Conservation (phyloP, 164 flowering plant species). For the Macadamia integrifolia region DNA sequence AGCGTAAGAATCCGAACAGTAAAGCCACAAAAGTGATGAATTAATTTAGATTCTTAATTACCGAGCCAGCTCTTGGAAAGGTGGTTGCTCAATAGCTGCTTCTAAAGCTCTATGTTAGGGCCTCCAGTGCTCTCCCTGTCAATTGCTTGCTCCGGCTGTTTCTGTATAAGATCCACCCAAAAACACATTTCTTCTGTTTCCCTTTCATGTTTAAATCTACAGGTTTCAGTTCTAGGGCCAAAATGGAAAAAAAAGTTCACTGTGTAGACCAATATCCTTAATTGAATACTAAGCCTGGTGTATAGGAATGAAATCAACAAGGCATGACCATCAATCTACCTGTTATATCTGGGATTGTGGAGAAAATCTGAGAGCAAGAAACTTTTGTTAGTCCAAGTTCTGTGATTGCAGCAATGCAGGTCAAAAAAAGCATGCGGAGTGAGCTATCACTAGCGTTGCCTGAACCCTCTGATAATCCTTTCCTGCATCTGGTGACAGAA, state of each 20-base stretch:
- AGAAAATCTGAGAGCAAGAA: not conserved
- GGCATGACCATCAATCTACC: too few species aligned
- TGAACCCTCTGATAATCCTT: slow-evolving; percentile 18
- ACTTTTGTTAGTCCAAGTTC: slow-evolving; percentile 92
- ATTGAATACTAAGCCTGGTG: too few species aligned
- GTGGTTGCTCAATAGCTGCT: too few species aligned
- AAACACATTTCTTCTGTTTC: slow-evolving; percentile 70
- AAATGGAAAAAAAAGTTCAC: slow-evolving; percentile 64
- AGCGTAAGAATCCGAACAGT: not conserved
- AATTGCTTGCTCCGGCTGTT: slow-evolving; percentile 78
- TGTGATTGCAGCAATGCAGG: slow-evolving; percentile 71
- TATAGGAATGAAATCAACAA: slow-evolving; percentile 50
- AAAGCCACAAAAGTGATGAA: not conserved
- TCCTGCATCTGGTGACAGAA: slow-evolving; percentile 5
- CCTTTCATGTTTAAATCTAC: slow-evolving; percentile 49
- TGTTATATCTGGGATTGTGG: too few species aligned
- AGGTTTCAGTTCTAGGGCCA: slow-evolving; percentile 86
- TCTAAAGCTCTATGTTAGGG: not conserved
- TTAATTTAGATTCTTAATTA: not conserved
- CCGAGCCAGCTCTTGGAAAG: not conserved
- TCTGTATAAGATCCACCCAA: slow-evolving; percentile 90
- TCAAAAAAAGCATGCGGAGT: slow-evolving; percentile 76
- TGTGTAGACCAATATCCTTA: too few species aligned
- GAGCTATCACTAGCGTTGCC: slow-evolving; percentile 60
- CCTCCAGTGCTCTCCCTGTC: slow-evolving; percentile 51